Base-by-base conservation (phyloP, 2,329 filamentous ascomycete genomes). In the Monosporascus ibericus region DNA sequence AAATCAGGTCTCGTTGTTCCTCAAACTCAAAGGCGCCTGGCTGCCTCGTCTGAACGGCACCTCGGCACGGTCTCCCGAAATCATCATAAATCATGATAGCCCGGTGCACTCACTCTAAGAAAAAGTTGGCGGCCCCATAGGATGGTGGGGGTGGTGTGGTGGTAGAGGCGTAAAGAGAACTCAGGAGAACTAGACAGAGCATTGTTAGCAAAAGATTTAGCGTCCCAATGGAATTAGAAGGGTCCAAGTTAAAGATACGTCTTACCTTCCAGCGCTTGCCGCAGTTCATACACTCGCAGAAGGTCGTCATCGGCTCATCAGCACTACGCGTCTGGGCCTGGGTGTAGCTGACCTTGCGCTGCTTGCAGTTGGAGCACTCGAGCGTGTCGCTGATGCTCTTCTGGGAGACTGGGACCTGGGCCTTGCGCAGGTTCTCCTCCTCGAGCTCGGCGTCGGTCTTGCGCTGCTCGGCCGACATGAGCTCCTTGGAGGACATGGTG, bases 301-400 rank as follows among this genome's bases (percentile, higher is more conserved):
- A 88, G 37, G 85, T 88, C 56, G 85, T 88, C 85, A 88, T 88
- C 60, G 92, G 92, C 74, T 97, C 94, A 81, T 99, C 94, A 60
- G 94, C 94, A 75, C 84, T 88, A 59, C 94, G 82, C 17, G 94
- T 99, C 78, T 99, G 94, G 5, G 94, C 94, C 74, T 99, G 94
- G 48, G 84, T 90, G 73, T 99, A 99, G 71, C 87, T 91, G 67
- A 97, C 94, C 78, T 90, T 92, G 77, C 88, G 92, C 80, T 95
- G 81, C 64, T 88, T 88, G 74, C 94, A 99, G 71, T 91, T 92
- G 66, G 90, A 84, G 74, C 94, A 99, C 72, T 90, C 86, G 65
- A 97, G 79, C 52, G 86, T 89, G 68, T 88, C 87, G 68, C 86
- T 91, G 73, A 96, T 90, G 67, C 87, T 92, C 79, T 91, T 94